Base-by-base conservation (phyloP, 176 grass and related monocot species). In the Triticum aestivum region DNA sequence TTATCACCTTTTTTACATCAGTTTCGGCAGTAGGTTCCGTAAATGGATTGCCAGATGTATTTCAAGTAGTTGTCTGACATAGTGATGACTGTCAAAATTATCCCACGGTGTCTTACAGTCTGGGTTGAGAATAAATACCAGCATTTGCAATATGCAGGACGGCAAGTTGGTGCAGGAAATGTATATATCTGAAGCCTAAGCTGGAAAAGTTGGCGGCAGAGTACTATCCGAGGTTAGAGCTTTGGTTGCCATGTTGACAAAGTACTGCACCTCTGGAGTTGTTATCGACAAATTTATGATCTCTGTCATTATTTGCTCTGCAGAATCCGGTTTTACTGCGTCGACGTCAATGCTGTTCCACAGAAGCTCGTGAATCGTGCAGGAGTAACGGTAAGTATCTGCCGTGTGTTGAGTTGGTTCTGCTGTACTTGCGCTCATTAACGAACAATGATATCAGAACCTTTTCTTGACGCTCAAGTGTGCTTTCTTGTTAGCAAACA, bases 111-210 rank as follows among this genome's bases (percentile, higher is more conserved):
- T 41, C n/a, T 85, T 61, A 47, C 39, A 30, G n/a, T 41, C 4
- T 68, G 10, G 26, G 17, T 2, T 49, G 11, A 47, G 32, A 51
- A 81, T 63, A 80, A 14, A 68, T 20, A 23, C 17, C 56, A 68
- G 2, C 49, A 17, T 35, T 79, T 74, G 70, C 59, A 41, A 39
- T 65, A 61, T 91, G 78, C 63, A 99, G 97, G 97, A 92, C 86
- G 87, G 97, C 97, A 12, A 92, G 86, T 67, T 96, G 94, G 97
- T 99, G 97, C 73, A 99, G 97, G 85, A 99, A 99, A 88, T 99
- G 97, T 64, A 99, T 96, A 88, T 96, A 94, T 88, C 86, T 99
- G 90, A 99, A 96, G 89, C 97, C 97, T 61, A 99, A 99, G 88
- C 80, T 99, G 79, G 92, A 99, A 83, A 99, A 96, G 65, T 81